These are phyloP conservation scores for Penicillium bovifimosum DNA, from an alignment of 495 filamentous ascomycete genomes.

Conservation along the genomic window DNA sequence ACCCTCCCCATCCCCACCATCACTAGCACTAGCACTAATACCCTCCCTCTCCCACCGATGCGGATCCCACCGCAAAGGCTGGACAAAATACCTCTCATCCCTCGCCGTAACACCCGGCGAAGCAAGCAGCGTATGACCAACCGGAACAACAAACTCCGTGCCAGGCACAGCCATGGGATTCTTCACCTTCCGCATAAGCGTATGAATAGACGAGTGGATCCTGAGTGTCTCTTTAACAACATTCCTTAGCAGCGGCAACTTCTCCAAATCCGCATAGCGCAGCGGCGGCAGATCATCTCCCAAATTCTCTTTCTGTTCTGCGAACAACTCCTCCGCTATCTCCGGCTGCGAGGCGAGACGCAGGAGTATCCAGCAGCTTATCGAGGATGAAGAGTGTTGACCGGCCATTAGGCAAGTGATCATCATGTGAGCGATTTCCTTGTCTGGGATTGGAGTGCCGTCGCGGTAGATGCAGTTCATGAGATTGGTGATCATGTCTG, in stretches of 20 bases:
- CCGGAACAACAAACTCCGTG: constrained; percentile 73
- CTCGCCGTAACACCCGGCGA: constrained; percentile 73
- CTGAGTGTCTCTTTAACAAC: constrained; percentile 78
- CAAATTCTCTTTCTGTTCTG: constrained; percentile 62
- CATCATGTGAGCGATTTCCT: constrained; percentile 87
- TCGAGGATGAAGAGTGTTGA: constrained; percentile 81
- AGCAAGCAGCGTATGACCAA: constrained; percentile 68
- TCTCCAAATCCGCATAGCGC: constrained; percentile 59
- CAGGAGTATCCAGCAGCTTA: constrained; percentile 75
- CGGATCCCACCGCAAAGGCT: constrained; percentile 78
- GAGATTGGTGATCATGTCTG: constrained; percentile 79
- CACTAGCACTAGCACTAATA: constrained; percentile 12
- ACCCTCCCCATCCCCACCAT: constrained; percentile 53
- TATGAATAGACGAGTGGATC: constrained; percentile 76
- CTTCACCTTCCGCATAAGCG: constrained; percentile 81
- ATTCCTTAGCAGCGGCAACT: constrained; percentile 62
- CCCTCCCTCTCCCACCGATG: constrained; percentile 66
- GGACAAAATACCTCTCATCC: constrained; percentile 69
- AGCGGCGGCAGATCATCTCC: constrained; percentile 60
- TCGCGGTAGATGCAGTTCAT: constrained; percentile 77
- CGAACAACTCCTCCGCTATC: constrained; percentile 68
- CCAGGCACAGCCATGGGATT: constrained; percentile 70
- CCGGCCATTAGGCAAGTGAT: constrained; percentile 87
- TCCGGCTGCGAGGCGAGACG: constrained; percentile 68
- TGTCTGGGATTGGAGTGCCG: constrained; percentile 63